Conservation (phyloP, 2,329 filamentous ascomycete genomes). For the Pseudopyrenochaeta lycopersici region DNA sequence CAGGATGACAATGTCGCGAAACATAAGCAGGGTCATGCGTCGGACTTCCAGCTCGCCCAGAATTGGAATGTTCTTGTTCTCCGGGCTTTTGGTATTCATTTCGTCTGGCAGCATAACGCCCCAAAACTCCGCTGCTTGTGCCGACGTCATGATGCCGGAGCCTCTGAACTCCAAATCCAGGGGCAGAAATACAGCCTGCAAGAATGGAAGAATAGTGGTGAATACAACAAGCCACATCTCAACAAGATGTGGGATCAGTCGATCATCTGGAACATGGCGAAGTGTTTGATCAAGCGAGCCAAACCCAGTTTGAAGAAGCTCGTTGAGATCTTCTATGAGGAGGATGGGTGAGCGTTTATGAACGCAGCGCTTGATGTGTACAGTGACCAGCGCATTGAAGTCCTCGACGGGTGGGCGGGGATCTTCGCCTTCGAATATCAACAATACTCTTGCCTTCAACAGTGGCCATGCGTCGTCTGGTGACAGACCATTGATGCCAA, state of each 20-base stretch:
- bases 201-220: conserved; percentile 87
- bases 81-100: conserved; percentile 57
- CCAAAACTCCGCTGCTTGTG: conserved; percentile 92
- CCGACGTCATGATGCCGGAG: conserved; percentile 78
- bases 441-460: conserved; percentile 76
- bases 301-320: conserved; percentile 83
- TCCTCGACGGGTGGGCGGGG: conserved; percentile 82
- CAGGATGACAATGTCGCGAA: conserved; percentile 87
- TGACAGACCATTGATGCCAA: conserved; percentile 59
- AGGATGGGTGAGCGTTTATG: conserved; percentile 75
- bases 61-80: conserved; percentile 53
- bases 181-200: conserved; percentile 94
- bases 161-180: conserved; percentile 94
- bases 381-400: conserved; percentile 80
- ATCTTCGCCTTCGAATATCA: conserved; percentile 84
- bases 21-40: conserved; percentile 86
- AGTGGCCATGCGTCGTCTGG: conserved; percentile 84
- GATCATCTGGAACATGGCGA: conserved; percentile 80
- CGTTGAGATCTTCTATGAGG: conserved; percentile 78
- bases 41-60: conserved; percentile 78
- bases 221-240: conserved; percentile 96
- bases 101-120: conserved; percentile 66
- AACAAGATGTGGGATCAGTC: conserved; percentile 87
- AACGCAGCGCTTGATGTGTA: conserved; percentile 81
- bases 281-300: conserved; percentile 84